These are phyloP conservation scores for Trebouxia gelatinosa DNA, from an alignment of 163 green algal species.

Conservation along the genomic window DNA sequence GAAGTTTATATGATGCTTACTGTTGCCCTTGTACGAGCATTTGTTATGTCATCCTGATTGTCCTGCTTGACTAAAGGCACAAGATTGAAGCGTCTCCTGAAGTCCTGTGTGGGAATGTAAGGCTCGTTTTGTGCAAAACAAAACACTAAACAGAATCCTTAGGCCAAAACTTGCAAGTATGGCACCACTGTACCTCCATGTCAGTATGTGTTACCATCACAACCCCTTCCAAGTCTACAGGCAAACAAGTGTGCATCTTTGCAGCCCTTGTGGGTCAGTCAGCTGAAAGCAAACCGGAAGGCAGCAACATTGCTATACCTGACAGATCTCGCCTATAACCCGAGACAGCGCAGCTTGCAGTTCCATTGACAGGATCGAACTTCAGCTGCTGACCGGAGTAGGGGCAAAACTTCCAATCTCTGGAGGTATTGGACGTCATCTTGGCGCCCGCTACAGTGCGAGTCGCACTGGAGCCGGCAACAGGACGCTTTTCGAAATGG, in stretches of 20 bases:
- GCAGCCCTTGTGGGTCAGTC: neutral
- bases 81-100: constrained; percentile 6
- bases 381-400: constrained; percentile 63
- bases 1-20: neutral
- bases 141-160: too few relatives aligned
- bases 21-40: neutral
- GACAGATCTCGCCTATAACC: constrained; percentile 51
- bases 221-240: constrained; percentile 38
- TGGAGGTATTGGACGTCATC: too few relatives aligned
- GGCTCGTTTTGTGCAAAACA: neutral
- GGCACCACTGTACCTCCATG: too few relatives aligned
- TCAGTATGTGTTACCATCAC: constrained; percentile 34
- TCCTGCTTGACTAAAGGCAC: neutral
- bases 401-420: constrained; percentile 74
- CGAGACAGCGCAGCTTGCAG: constrained; percentile 55
- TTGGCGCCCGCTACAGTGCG: too few relatives aligned
- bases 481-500: too few relatives aligned
- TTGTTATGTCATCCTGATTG: constrained; percentile 6
- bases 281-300: too few relatives aligned
- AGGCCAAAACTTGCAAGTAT: too few relatives aligned
- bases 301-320: too few relatives aligned
- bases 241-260: neutral
- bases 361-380: constrained; percentile 55
- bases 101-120: neutral
- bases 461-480: too few relatives aligned